Evolutionary conservation across 768 basidiomycete species (phyloP).

Genomic region (Albatrellus ellisii): DNA sequence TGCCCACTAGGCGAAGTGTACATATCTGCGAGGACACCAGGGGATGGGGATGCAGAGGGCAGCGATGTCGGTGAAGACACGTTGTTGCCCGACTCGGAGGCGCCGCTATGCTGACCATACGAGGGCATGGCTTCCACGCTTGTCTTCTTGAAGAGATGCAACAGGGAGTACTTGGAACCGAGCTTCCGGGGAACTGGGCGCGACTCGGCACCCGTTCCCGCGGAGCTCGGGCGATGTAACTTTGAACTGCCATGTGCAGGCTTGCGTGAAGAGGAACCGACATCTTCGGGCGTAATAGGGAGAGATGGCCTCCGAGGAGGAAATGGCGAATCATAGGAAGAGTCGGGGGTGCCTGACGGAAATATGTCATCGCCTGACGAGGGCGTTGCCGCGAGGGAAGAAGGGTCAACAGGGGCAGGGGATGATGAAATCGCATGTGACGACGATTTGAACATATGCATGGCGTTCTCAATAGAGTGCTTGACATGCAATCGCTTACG

Average conservation of each 20-base stretch:
- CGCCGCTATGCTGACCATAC: not conserved
- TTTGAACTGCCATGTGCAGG: not conserved
- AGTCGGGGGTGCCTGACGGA: not conserved
- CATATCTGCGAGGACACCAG: too few species aligned
- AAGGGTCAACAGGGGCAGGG: not conserved
- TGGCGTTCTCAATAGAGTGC: conserved; percentile 62
- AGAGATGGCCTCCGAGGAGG: conserved; percentile 7
- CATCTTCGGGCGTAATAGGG: conserved; percentile 10
- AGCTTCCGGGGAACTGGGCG: conserved; percentile 35
- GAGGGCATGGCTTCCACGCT: conserved; percentile 19
- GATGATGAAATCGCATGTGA: conserved; percentile 30
- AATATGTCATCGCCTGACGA: not conserved
- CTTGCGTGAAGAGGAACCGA: not conserved
- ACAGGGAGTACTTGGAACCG: conserved; percentile 59
- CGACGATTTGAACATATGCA: conserved; percentile 5
- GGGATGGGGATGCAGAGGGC: too few species aligned
- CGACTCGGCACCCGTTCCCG: conserved; percentile 42
- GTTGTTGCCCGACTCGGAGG: not conserved
- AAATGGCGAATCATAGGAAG: conserved; percentile 18
- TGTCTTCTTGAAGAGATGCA: conserved; percentile 60
- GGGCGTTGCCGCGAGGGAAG: not conserved
- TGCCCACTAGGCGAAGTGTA: conserved; percentile 10
- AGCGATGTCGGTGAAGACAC: too few species aligned
- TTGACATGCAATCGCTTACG: conserved; percentile 48
- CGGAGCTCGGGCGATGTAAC: conserved; percentile 52